phyloP scores from a whole-genome alignment of 495 filamentous ascomycete species.

The Extremus antarcticus region DNA sequence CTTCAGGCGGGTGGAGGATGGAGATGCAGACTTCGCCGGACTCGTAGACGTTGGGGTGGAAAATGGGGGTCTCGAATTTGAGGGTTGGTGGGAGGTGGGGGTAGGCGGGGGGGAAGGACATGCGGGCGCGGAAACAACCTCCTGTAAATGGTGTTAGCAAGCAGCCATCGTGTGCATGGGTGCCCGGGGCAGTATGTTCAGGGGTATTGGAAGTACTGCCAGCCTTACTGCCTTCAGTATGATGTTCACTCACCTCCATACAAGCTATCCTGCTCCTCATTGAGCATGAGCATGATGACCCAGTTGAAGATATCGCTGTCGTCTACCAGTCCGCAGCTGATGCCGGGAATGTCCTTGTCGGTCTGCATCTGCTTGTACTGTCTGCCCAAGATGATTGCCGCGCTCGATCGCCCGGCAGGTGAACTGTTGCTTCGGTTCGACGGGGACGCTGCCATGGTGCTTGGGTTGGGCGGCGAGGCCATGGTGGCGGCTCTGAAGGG shows the following conservation, averaged over 20 bases:
- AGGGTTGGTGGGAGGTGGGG: conserved; percentile 84
- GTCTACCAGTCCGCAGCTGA: conserved; percentile 79
- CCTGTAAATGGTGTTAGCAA: conserved; percentile 38
- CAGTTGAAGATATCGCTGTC: conserved; percentile 92
- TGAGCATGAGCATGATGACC: conserved; percentile 99
- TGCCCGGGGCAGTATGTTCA: too few species aligned
- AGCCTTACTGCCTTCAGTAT: neutral
- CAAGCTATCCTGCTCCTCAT: conserved; percentile 72
- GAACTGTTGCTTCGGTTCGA: neutral
- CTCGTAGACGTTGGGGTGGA: conserved; percentile 91
- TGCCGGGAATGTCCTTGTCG: conserved; percentile 82
- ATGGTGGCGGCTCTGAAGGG: conserved; percentile 1
- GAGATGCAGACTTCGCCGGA: conserved; percentile 91
- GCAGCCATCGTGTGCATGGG: too few species aligned
- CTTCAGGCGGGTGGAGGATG: conserved; percentile 91
- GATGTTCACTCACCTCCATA: conserved; percentile 61
- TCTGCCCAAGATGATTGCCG: conserved; percentile 65
- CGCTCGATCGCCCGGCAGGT: conserved; percentile 24
- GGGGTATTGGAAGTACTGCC: neutral
- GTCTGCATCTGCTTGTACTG: conserved; percentile 92
- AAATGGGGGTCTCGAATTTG: conserved; percentile 79
- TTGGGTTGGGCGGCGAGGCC: neutral
- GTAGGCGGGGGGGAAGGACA: conserved; percentile 72
- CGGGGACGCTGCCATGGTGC: neutral
- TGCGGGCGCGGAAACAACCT: conserved; percentile 75